Evolutionary conservation across 23 red algal genomes (phyloP), one percentile per base, ranked within the genome.

Genomic region (Gracilaria gracilis): DNA sequence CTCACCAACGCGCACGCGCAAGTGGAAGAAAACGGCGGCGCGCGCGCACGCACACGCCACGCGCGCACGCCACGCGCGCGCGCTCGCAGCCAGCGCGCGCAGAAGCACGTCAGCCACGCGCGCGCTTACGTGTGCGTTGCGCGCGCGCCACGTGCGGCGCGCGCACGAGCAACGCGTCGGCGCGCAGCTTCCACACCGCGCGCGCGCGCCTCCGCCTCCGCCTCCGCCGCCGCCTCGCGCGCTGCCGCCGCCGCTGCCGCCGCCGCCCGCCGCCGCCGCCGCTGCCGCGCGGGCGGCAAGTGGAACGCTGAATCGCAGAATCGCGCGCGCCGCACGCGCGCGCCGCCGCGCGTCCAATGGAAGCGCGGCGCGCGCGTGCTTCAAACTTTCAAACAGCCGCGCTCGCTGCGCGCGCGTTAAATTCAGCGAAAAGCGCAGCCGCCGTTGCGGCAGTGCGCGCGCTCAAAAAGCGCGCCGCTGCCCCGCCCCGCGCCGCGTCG

Each of bases 291-390:
- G 49, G 16, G 16, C 49, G 49, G 49, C 49, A 16, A 12, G 55
- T 59, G 55, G n/a, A 59, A 59, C 55, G 55, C 55, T 59, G 55
- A 59, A 59, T 59, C n/a, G 16, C 7, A 6, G 55, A 59, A 59
- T n/a, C n/a, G 55, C 17, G 66, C 66, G 66, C 35, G 66, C 6
- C 66, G 66, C 31, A 25, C n/a, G n/a, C n/a, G 25, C 31, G 66
- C 66, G 66, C 55, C 7, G 7, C 12, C 66, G 31, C 35, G 66
- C 28, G 27, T 39, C 17, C 66, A 19, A 25, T 25, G 66, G 12
- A 23, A 8, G 61, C 61, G 61, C 61, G 61, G 66, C 66, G 66
- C 66, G 66, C 66, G 66, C 66, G 66, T 25, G 61, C 66, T 16
- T 71, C 27, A 34, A 16, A 17, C 31, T 39, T 71, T 17, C 66